Evolutionary conservation across 345 rosid genomes (phyloP), one percentile per base, ranked within the genome.

Genomic region (Excoecaria cochinchinensis): DNA sequence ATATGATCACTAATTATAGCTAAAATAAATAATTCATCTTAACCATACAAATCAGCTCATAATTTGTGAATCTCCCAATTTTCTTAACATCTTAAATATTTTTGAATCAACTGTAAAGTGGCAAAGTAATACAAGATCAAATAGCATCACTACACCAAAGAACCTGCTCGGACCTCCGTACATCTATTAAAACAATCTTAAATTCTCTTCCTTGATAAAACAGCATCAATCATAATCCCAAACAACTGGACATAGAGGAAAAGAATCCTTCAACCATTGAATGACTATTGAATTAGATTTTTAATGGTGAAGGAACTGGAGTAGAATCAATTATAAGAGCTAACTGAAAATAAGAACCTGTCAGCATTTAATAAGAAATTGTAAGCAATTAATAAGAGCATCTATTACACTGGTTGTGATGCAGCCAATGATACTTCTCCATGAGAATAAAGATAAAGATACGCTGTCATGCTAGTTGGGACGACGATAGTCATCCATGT

Each of bases 351-450:
- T 22, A 58, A 31, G 61, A 22, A 39, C 64, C 65, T 39, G 17
- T 56, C n/a, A 59, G 7, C 25, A 71, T 76, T 13, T 24, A 67
- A 52, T 52, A 69, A 70, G 72, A 73, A 24, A 5, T 21, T 58
- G 62, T 7, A 21, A 58, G 36, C 25, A 70, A 77, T 19, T 25
- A 67, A 53, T 42, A 64, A 70, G 72, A 77, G 90, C 93, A 86
- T 95, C 99, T 95, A 95, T 91, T 95, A 95, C 98, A 95, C 97
- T 86, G 99, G 98, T 90, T 95, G 98, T 76, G 90, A 91, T 69
- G 99, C 99, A 66, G 98, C 99, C 86, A 89, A 82, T 4, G 91
- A 88, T 36, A 91, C 96, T 87, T 95, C 98, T 78, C 99, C 98
- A 31, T 89, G 97, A 36, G 99, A 95, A 86, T 95, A 95, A 31